These are phyloP conservation scores for Neonectria punicea DNA, from an alignment of 2,329 filamentous ascomycete species.

Conservation along the genomic window DNA sequence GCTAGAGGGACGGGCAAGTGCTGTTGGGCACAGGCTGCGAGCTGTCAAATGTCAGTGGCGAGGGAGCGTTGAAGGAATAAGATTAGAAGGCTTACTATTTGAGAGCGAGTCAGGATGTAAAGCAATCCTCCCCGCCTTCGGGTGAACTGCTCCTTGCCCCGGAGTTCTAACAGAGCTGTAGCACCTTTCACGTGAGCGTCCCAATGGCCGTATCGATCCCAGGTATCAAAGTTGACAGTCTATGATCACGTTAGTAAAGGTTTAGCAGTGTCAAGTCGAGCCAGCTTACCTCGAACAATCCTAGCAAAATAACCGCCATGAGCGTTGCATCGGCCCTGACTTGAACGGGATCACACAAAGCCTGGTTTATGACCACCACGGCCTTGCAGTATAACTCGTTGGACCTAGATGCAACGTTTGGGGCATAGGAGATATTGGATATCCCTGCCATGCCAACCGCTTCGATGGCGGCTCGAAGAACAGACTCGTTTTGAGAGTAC, in stretches of 20 bases:
- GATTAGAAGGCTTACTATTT: conserved; percentile 30
- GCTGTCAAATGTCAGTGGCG: background rate
- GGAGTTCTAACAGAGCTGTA: conserved; percentile 35
- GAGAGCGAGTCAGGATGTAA: conserved; percentile 38
- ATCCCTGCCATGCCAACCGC: conserved; percentile 43
- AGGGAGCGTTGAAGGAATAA: no score
- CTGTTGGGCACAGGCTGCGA: background rate
- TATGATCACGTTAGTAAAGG: no score
- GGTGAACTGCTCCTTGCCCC: conserved; percentile 38
- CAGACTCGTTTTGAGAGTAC: conserved; percentile 22
- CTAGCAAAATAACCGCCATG: conserved; percentile 39
- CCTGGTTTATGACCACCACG: conserved; percentile 16
- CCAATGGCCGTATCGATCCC: conserved; percentile 33
- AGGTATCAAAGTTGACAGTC: conserved; percentile 36
- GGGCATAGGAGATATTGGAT: conserved; percentile 35
- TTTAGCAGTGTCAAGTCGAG: no score
- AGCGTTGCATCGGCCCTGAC: conserved; percentile 34
- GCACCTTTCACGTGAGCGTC: conserved; percentile 39
- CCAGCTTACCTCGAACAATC: conserved; percentile 42
- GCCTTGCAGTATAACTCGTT: conserved; percentile 34
- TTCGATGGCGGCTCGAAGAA: conserved; percentile 36
- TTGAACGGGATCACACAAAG: conserved; percentile 27
- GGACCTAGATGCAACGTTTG: conserved; percentile 27
- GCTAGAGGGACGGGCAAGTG: background rate
- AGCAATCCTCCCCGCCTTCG: conserved; percentile 37